A percentile compares a stretch with the other conserved stretches of the same genome.
Evolutionary conservation across 768 basidiomycete species (phyloP).

Genomic region (Rubroboletus pulcherrimus): DNA sequence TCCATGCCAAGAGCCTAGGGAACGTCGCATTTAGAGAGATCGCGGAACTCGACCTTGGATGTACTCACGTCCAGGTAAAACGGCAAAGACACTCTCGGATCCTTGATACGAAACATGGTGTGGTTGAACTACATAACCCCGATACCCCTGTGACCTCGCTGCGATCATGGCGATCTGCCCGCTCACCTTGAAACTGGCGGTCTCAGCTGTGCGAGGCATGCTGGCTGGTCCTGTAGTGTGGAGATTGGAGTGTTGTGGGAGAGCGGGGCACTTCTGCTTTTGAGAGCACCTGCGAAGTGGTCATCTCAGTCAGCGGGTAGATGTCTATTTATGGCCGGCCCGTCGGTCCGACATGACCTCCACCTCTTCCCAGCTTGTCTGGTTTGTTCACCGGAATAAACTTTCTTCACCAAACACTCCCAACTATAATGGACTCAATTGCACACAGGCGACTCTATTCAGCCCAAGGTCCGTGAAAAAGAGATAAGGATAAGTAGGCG

Average conservation of each 20-base stretch:
- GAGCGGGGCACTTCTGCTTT: slow-evolving; percentile 1
- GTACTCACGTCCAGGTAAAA: slow-evolving; percentile 72
- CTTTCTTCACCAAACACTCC: neutral
- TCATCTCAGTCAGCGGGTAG: slow-evolving; percentile 1
- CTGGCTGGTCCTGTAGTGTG: slow-evolving; percentile 18
- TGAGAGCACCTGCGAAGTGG: slow-evolving; percentile 3
- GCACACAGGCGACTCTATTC: neutral
- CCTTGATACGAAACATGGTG: slow-evolving; percentile 86
- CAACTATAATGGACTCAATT: neutral
- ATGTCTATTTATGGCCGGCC: slow-evolving; percentile 15
- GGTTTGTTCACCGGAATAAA: neutral
- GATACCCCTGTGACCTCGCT: neutral
- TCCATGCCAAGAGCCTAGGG: slow-evolving; percentile 70
- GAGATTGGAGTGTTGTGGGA: slow-evolving; percentile 1
- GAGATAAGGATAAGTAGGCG: neutral
- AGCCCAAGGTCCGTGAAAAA: neutral
- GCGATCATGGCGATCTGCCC: neutral
- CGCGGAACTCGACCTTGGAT: neutral
- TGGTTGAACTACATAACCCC: slow-evolving; percentile 62
- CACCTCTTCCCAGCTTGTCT: neutral
- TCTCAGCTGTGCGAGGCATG: slow-evolving; percentile 65
- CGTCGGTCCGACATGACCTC: no score
- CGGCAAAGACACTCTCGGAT: slow-evolving; percentile 72
- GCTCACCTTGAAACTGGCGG: slow-evolving; percentile 58
- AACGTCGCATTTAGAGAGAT: neutral